A percentile compares a stretch with the other conserved stretches of the same genome.
phyloP scores from a whole-genome alignment of 225 moss, liverwort and hornwort species.

The Bryoerythrophyllum caledonicum region DNA sequence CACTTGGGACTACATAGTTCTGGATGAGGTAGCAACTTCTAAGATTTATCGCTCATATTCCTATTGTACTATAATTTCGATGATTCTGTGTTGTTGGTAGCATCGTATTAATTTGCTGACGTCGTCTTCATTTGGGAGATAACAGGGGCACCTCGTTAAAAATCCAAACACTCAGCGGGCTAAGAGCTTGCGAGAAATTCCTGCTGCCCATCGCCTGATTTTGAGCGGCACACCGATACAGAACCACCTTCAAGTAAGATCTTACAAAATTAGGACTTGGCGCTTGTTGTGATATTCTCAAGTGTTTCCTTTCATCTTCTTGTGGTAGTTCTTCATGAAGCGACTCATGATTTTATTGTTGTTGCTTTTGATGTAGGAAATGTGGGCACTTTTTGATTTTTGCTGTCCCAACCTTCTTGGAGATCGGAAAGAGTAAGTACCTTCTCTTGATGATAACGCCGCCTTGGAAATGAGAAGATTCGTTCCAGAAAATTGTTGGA shows the following conservation, averaged over 20 bases:
- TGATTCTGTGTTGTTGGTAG: background rate
- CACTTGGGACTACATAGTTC: constrained; percentile 71
- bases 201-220: constrained; percentile 64
- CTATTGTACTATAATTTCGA: background rate
- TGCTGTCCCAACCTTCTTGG: constrained; percentile 76
- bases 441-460: background rate
- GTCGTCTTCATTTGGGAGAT: constrained; percentile 4
- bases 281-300: background rate
- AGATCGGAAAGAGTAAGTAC: constrained; percentile 68
- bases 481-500: background rate
- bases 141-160: constrained; percentile 79
- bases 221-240: constrained; percentile 80
- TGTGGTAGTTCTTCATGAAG: background rate
- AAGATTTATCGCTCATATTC: background rate
- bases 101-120: background rate
- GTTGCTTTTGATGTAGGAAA: constrained; percentile 49
- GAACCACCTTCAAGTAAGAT: constrained; percentile 68
- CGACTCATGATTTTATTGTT: background rate
- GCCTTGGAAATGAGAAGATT: background rate
- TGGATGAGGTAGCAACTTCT: constrained; percentile 58
- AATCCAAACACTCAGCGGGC: constrained; percentile 73
- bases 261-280: background rate
- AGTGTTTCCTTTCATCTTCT: constrained; percentile 1
- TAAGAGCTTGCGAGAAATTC: constrained; percentile 68
- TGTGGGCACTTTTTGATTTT: constrained; percentile 87